Evolutionary conservation across 2,329 filamentous ascomycete species (phyloP), one percentile per base, ranked within the genome.

Genomic region (Zymoseptoria passerinii): DNA sequence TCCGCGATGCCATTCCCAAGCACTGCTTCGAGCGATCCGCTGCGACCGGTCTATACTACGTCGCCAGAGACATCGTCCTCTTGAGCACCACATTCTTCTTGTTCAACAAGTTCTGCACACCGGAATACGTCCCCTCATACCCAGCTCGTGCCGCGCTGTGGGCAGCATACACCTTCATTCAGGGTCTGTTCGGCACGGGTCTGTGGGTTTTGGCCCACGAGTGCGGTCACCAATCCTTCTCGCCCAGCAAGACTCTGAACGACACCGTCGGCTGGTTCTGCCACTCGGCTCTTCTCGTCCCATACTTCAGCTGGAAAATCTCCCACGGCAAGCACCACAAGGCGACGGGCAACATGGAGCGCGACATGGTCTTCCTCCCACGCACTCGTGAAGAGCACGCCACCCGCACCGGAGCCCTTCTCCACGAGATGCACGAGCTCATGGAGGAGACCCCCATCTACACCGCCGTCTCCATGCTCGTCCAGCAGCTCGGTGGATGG

Each of bases 291-390:
- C 84, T 96, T 48, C 81, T 96, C 58, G 92, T 99, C 53, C 94
- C 94, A 20, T 99, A 97, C 80, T 99, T 96, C 80, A 95, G 90
- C 73, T 99, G 94, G 94, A 95, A 99, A 80, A 92, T 97, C 77
- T 96, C 91, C 66, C 94, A 99, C 80, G 89, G 90, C 80, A 96
- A 96, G 85, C 94, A 99, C 81, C 94, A 99, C 88, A 97, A 97
- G 83, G 91, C 92, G 64, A 99, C 94, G 48, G 94, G 92, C 69
- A 85, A 99, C 81, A 86, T 99, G 78, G 91, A 95, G 78, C 90
- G 92, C 67, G 94, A 99, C 77, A 99, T 99, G 94, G 94, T 97
- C 63, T 97, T 96, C 74, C 81, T 97, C n/a, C 94, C 94, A 61
- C 90, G 90, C 77, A 96, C 91, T 57, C 87, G 92, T 59, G 85